A percentile compares a stretch with the other conserved stretches of the same genome.
These are phyloP conservation scores for Fimicolochytrium jonesii DNA, from an alignment of 192 early-diverging fungal species.

Conservation along the genomic window DNA sequence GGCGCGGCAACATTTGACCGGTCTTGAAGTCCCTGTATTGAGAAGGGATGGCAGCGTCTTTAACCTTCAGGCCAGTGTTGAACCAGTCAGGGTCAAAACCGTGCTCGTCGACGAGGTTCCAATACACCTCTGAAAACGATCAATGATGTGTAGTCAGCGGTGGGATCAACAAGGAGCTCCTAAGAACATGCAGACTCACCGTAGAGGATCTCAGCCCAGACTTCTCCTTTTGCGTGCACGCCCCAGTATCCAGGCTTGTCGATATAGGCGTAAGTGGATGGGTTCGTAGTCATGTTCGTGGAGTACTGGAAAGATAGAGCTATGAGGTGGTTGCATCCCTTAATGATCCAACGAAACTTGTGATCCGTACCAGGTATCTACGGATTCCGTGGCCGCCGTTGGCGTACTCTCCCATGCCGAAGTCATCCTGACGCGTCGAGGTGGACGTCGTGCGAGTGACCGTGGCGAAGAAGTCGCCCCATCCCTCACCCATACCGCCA, in stretches of 20 bases:
- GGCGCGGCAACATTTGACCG: not conserved
- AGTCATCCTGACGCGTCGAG: constrained; percentile 53
- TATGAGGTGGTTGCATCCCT: not conserved
- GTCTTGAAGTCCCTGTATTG: constrained; percentile 35
- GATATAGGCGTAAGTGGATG: constrained; percentile 74
- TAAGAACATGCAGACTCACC: no score
- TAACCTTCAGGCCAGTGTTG: constrained; percentile 19
- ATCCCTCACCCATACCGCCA: constrained; percentile 84
- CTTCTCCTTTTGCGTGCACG: constrained; percentile 87
- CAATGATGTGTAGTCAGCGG: no score
- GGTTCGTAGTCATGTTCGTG: constrained; percentile 68
- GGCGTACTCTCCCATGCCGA: constrained; percentile 77
- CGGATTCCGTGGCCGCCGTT: constrained; percentile 88
- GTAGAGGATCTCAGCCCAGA: constrained; percentile 92
- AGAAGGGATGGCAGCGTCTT: not conserved
- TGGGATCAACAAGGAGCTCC: no score
- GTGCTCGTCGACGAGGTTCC: constrained; percentile 53
- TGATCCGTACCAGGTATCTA: constrained; percentile 50
- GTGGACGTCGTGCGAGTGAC: constrained; percentile 59
- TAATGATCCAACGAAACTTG: not conserved
- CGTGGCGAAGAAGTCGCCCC: constrained; percentile 90
- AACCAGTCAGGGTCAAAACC: constrained; percentile 51
- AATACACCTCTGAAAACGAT: constrained; percentile 44
- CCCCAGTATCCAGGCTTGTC: constrained; percentile 83
- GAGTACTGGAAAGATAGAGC: constrained; percentile 56